Conservation (phyloP, 495 filamentous ascomycete genomes). For the Neurospora tetrasperma region DNA sequence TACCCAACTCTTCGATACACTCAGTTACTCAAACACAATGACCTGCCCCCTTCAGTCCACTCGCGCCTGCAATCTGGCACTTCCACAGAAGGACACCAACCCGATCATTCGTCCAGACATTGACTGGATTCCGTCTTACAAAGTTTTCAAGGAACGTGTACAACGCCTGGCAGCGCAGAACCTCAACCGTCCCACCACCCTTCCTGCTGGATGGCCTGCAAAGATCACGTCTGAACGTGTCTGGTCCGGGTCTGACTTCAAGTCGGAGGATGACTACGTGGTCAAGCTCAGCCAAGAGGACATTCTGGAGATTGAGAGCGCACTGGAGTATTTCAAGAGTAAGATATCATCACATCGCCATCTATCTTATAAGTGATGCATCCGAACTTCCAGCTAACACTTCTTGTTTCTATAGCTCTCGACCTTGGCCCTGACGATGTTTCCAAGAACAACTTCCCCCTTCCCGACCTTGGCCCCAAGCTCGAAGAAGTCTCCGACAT, state of each 20-base stretch:
- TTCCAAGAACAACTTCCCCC: slow-evolving; percentile 13
- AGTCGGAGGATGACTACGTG: slow-evolving; percentile 17
- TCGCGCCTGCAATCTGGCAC: not conserved
- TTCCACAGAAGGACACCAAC: not conserved
- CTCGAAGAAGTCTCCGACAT: slow-evolving; percentile 10
- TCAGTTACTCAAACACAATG: not conserved
- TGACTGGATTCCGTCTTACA: slow-evolving; percentile 22
- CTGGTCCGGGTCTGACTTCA: slow-evolving; percentile 20
- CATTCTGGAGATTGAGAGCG: slow-evolving; percentile 18
- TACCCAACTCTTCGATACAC: not conserved
- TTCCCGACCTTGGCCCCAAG: slow-evolving; percentile 9
- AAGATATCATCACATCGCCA: not conserved
- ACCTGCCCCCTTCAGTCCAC: not conserved
- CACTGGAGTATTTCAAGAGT: slow-evolving; percentile 19
- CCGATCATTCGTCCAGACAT: slow-evolving; percentile 17
- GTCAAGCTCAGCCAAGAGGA: slow-evolving; percentile 14
- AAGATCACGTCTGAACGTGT: slow-evolving; percentile 13
- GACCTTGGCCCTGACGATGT: slow-evolving; percentile 18
- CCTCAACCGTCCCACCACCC: slow-evolving; percentile 16
- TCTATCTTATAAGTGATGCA: not conserved
- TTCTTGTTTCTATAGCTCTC: not conserved
- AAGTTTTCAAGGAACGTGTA: slow-evolving; percentile 20
- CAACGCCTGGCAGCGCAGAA: slow-evolving; percentile 12
- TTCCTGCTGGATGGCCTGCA: slow-evolving; percentile 19
- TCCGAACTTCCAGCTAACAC: not conserved